Conservation (phyloP, 176 grass and related monocot species). For the Tillandsia leiboldiana region DNA sequence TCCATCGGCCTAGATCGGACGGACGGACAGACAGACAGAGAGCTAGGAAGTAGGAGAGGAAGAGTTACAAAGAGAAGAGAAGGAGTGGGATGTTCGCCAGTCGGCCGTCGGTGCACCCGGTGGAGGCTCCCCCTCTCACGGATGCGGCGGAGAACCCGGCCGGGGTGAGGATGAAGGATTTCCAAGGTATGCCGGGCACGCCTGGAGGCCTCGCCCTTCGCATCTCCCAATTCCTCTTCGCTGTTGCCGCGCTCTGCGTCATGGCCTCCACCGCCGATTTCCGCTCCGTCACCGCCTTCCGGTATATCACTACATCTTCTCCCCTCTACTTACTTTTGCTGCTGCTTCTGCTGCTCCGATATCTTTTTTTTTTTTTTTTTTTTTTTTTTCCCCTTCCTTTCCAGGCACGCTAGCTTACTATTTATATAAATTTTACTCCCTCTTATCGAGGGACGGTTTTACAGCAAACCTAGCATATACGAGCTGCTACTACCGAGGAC, state of each 20-base stretch:
- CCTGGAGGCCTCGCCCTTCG: constrained; percentile 47
- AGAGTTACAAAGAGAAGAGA: neutral
- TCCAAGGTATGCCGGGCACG: constrained; percentile 72
- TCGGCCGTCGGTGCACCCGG: constrained; percentile 77
- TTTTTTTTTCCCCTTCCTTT: neutral
- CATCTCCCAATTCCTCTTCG: constrained; percentile 62
- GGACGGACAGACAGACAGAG: neutral
- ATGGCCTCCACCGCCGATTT: constrained; percentile 87
- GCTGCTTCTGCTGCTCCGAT: neutral
- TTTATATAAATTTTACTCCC: too few species aligned
- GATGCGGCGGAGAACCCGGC: constrained; percentile 47
- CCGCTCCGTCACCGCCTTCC: constrained; percentile 65
- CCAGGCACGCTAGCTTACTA: neutral
- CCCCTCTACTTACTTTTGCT: neutral
- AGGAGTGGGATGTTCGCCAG: constrained; percentile 58
- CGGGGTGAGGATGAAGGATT: constrained; percentile 67
- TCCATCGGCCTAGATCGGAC: too few species aligned
- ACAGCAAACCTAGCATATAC: too few species aligned
- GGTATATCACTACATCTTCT: constrained; percentile 19
- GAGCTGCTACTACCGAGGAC: too few species aligned
- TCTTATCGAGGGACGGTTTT: too few species aligned
- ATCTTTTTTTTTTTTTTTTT: neutral
- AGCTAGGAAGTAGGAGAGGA: neutral
- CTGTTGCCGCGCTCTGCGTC: constrained; percentile 42
- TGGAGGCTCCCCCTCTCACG: constrained; percentile 72